Evolutionary conservation across 2,329 filamentous ascomycete genomes (phyloP).

Genomic region (Diplodia corticola): DNA sequence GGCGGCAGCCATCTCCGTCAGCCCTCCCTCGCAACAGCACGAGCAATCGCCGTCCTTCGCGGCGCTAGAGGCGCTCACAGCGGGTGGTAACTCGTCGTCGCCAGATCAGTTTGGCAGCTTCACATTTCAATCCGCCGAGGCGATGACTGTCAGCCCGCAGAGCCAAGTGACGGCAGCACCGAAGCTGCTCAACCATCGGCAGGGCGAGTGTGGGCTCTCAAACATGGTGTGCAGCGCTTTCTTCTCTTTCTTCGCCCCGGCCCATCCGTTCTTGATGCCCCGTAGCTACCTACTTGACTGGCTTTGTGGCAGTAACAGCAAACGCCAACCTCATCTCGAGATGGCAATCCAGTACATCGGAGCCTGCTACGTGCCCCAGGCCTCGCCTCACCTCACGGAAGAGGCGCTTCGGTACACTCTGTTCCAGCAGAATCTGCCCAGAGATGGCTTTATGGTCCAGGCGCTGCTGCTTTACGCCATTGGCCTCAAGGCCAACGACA

Average conservation of each 20-base stretch:
- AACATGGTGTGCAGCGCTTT: constrained; percentile 41
- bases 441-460: constrained; percentile 65
- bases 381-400: constrained; percentile 48
- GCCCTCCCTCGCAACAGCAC: not conserved
- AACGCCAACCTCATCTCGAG: constrained; percentile 46
- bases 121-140: not conserved
- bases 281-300: constrained; percentile 41
- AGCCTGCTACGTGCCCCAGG: constrained; percentile 52
- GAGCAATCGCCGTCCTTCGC: constrained; percentile 7
- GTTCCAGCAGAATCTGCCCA: constrained; percentile 33
- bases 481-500: constrained; percentile 72
- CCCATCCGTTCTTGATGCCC: constrained; percentile 59
- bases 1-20: not conserved
- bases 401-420: constrained; percentile 38
- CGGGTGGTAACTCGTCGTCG: not conserved
- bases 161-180: not conserved
- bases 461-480: constrained; percentile 75
- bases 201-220: not conserved
- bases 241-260: constrained; percentile 55
- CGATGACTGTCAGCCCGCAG: not conserved
- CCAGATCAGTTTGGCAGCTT: not conserved
- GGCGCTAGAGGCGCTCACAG: constrained; percentile 1
- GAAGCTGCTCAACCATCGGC: not conserved
- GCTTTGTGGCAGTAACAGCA: constrained; percentile 40
- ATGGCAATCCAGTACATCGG: constrained; percentile 60